Conservation (phyloP, 176 grass and related monocot genomes). For the Poa annua region DNA sequence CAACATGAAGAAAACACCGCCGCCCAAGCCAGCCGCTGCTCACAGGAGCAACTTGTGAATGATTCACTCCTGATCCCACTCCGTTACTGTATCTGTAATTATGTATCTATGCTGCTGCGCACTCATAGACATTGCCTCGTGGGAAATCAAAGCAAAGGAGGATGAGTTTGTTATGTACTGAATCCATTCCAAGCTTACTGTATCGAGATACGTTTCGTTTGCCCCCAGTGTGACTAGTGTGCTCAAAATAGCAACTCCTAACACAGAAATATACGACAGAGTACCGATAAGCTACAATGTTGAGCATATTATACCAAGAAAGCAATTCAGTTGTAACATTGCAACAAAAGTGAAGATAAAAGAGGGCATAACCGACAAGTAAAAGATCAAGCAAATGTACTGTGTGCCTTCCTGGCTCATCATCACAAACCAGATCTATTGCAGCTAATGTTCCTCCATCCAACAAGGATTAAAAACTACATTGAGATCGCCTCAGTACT, state of each 20-base stretch:
- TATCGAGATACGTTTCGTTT: no score
- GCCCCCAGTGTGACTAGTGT: no score
- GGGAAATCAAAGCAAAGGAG: neutral
- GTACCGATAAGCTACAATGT: no score
- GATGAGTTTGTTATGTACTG: neutral
- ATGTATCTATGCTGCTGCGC: neutral
- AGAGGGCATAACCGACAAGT: neutral
- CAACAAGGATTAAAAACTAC: constrained; percentile 8
- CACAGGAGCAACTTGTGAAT: neutral
- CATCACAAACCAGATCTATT: neutral
- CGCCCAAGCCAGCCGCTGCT: neutral
- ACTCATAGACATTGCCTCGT: neutral
- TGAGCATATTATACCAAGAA: neutral
- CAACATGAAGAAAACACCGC: constrained; percentile 28
- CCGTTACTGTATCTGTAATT: neutral
- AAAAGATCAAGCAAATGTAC: neutral
- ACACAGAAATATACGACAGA: no score
- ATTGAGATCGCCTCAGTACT: constrained; percentile 7
- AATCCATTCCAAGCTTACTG: no score
- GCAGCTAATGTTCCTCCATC: constrained; percentile 24
- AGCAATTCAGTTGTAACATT: neutral
- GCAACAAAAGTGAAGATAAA: neutral
- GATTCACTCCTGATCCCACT: neutral
- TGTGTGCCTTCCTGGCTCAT: constrained; percentile 22
- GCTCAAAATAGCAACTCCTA: no score